Percentiles rank a stretch among this genome's conserved stretches.
Conservation (phyloP, 2,329 filamentous ascomycete genomes). For the Colletotrichum aenigma region DNA sequence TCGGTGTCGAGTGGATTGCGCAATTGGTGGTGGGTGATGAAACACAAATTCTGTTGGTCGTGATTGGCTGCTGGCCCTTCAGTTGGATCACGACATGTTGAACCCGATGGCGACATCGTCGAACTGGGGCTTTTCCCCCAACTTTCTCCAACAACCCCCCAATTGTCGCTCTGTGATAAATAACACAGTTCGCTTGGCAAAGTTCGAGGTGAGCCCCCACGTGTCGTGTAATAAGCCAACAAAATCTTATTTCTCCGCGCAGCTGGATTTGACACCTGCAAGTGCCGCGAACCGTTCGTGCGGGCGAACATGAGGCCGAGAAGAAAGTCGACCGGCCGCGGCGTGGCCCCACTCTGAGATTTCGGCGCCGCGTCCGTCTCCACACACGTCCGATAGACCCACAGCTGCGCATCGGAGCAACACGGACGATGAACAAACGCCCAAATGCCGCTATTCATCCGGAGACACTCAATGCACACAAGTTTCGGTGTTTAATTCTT, state of each 20-base stretch:
- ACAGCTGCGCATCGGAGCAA: background rate
- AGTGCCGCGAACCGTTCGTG: background rate
- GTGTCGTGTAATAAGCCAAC: background rate
- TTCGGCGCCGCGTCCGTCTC: background rate
- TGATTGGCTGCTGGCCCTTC: background rate
- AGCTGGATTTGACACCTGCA: background rate
- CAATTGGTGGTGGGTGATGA: background rate
- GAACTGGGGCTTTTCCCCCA: background rate
- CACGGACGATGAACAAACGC: background rate
- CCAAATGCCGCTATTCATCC: background rate
- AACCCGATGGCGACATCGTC: conserved; percentile 14
- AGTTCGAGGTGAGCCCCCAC: background rate
- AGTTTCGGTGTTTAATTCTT: fast-evolving
- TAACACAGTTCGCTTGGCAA: background rate
- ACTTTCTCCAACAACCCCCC: background rate
- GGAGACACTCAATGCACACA: background rate
- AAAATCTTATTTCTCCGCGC: conserved; percentile 3
- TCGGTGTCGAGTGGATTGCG: background rate
- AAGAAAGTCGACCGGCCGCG: background rate
- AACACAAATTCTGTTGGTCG: background rate
- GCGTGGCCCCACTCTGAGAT: background rate
- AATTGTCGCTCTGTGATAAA: background rate
- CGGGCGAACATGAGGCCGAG: background rate
- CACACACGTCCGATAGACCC: background rate
- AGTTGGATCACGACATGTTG: conserved; percentile 13